Evolutionary conservation across 192 early-diverging fungal genomes (phyloP), one percentile per base, ranked within the genome.

Genomic region (Allomyces arbusculus): DNA sequence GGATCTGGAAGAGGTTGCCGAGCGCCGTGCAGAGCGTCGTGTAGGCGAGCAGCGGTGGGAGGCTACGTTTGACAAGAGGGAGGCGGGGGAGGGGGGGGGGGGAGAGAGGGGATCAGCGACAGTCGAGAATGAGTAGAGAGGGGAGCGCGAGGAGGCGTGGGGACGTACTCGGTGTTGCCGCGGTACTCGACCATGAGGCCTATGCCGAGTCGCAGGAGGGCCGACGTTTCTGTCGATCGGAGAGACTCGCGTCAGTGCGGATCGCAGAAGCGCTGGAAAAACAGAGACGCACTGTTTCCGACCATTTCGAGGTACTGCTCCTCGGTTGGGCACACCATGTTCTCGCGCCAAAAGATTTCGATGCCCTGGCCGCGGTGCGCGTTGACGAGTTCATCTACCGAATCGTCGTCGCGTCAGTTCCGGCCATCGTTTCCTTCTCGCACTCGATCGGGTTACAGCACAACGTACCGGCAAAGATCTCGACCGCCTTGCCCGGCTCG

Each of bases 261-360:
- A 40, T 8, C 33, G 33, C 33, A 8, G 33, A 33, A 63, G 24
- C 14, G 10, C 65, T 28, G 19, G 14, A 14, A 14, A 66, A 66
- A 0, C 1, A 26, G 44, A 63, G 12, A 84, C 80, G 76, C 82
- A 90, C 88, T 99, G 74, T 99, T 91, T 61, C 80, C 76, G 14
- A 99, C 89, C 94, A 99, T 99, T 50, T 88, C 79, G 69, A 99
- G 71, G 67, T 92, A 99, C 67, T 96, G 87, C 16, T 86, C 81
- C 72, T 99, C 92, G 19, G 84, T 86, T 0, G 96, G 96, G 76
- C 94, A 97, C 3, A 82, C 88, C 61, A 86, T 69, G 24, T 82
- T 87, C 62, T 99, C 96, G 40, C 96, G 79, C 91, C 92, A 99
- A 64, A 91, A 90, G 23, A 99, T 76, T 63, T 99, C 96, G 90